phyloP scores from a whole-genome alignment of 148 eudicot species.

The Chenopodium suecicum region DNA sequence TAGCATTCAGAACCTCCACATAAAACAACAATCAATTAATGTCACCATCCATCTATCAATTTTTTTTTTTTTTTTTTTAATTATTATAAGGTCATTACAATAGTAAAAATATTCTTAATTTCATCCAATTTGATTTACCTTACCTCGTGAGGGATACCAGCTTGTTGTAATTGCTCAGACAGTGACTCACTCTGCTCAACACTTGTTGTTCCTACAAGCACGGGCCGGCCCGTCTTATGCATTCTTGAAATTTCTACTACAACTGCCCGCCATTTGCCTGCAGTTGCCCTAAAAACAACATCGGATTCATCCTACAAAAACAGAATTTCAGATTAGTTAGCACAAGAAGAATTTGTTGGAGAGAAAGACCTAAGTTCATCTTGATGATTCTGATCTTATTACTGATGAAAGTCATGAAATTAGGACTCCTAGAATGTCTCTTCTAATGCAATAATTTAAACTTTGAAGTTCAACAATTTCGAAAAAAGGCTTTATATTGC shows the following conservation, averaged over 20 bases:
- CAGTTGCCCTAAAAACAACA: slow-evolving; percentile 85
- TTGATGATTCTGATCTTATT: not conserved
- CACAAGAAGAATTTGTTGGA: not conserved
- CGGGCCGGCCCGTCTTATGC: slow-evolving; percentile 93
- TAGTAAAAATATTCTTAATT: not conserved
- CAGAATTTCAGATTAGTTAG: slow-evolving; percentile 4
- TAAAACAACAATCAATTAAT: not conserved
- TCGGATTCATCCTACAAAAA: slow-evolving; percentile 89
- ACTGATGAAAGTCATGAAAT: not conserved
- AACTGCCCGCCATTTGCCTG: slow-evolving; percentile 95
- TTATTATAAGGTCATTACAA: not conserved
- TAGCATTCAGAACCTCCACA: slow-evolving; percentile 86
- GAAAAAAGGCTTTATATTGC: not conserved
- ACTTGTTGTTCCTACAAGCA: slow-evolving; percentile 98
- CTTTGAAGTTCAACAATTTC: slow-evolving; percentile 3
- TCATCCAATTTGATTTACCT: not conserved
- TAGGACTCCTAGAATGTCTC: not conserved
- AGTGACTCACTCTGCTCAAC: slow-evolving; percentile 95
- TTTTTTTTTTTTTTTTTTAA: too few relatives aligned
- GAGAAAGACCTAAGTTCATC: not conserved
- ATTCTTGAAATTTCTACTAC: slow-evolving; percentile 97
- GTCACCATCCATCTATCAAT: not conserved
- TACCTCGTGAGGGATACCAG: slow-evolving; percentile 93
- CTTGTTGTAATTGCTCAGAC: slow-evolving; percentile 82
- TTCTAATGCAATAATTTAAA: not conserved